Percentiles rank a stretch among this genome's conserved stretches.
phyloP scores from a whole-genome alignment of 179 eudicot species.

The Silene noctiflora region DNA sequence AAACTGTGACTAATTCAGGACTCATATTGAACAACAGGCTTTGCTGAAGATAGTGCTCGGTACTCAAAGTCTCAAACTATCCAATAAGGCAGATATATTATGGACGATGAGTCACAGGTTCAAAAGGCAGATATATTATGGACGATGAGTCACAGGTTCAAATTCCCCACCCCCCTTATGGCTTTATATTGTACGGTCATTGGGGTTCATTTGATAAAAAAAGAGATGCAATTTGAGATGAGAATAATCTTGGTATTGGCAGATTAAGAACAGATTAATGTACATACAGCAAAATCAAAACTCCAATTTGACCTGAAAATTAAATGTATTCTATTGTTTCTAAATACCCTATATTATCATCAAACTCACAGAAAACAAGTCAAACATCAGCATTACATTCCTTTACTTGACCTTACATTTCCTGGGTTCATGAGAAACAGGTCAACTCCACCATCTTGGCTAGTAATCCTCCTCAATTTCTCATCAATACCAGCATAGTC shows the following conservation, averaged over 20 bases:
- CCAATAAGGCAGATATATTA: too few species aligned
- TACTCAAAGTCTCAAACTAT: too few species aligned
- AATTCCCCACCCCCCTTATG: too few species aligned
- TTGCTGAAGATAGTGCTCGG: too few species aligned
- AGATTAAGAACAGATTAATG: background rate
- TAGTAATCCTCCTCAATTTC: conserved; percentile 33
- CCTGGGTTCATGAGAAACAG: conserved; percentile 27
- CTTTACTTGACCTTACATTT: conserved; percentile 19
- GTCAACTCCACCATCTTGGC: conserved; percentile 27
- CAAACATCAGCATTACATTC: background rate
- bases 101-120: too few species aligned
- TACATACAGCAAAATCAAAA: background rate
- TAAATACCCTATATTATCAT: background rate
- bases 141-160: too few species aligned
- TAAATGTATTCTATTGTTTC: background rate
- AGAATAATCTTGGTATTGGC: background rate
- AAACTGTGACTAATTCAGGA: too few species aligned
- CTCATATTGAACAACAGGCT: too few species aligned
- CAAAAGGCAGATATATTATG: too few species aligned
- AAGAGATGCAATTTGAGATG: too few species aligned
- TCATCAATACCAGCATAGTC: conserved; percentile 54
- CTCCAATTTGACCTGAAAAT: background rate
- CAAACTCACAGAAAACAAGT: background rate
- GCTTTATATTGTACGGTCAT: too few species aligned
- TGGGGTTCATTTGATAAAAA: too few species aligned